Conservation (phyloP, 2,329 filamentous ascomycete genomes). For the Verruconis gallopava region DNA sequence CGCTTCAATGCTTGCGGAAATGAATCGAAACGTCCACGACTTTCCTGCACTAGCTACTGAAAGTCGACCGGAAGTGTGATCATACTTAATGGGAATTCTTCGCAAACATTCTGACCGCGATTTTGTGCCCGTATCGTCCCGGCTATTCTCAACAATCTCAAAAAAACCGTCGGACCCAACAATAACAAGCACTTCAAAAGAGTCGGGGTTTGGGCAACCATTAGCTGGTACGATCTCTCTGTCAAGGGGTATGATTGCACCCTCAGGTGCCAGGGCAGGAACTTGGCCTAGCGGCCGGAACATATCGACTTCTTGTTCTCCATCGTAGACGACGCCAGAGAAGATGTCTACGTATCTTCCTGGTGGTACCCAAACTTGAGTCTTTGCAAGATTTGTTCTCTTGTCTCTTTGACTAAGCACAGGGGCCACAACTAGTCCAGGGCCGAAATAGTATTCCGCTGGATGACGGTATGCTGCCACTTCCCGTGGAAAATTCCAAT, state of each 20-base stretch:
- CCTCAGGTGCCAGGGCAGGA: conserved; percentile 43
- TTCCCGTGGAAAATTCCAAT: conserved; percentile 43
- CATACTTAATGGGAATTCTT: conserved; percentile 22
- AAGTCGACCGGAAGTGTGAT: conserved; percentile 23
- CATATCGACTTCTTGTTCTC: conserved; percentile 38
- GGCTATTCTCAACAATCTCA: conserved; percentile 37
- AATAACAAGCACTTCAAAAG: conserved; percentile 36
- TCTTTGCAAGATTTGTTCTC: conserved; percentile 34
- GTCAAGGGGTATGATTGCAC: conserved; percentile 47
- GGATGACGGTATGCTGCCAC: conserved; percentile 43
- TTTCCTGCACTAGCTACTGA: conserved; percentile 14
- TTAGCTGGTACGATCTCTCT: conserved; percentile 29
- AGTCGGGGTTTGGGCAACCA: conserved; percentile 34
- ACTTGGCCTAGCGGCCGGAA: conserved; percentile 36
- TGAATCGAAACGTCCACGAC: conserved; percentile 22
- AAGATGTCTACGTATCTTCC: conserved; percentile 45
- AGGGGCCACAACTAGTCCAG: conserved; percentile 42
- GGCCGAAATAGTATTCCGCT: conserved; percentile 49
- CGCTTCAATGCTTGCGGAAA: conserved; percentile 13
- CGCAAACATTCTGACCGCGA: conserved; percentile 13
- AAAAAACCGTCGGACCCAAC: conserved; percentile 35
- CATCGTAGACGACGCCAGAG: conserved; percentile 44
- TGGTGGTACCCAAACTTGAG: conserved; percentile 44
- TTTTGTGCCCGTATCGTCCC: conserved; percentile 22
- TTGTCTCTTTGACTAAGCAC: conserved; percentile 39